Percentiles rank a stretch among this genome's conserved stretches.
Conservation (phyloP, 2,329 filamentous ascomycete genomes). For the Colletotrichum sp. region DNA sequence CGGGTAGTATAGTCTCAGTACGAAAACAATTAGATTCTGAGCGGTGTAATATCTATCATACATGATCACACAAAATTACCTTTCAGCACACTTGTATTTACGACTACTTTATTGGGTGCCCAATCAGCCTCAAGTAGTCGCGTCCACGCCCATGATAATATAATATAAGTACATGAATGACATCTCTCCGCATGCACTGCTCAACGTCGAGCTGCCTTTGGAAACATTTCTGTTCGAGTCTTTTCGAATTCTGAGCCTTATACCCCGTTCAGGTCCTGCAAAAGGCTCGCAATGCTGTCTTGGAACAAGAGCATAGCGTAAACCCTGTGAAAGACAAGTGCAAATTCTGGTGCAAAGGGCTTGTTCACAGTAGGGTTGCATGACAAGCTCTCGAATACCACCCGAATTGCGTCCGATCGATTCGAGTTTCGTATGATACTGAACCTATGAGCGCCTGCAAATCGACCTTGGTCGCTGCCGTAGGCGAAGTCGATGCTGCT, state of each 20-base stretch:
- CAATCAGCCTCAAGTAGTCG: neutral
- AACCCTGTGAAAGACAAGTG: slow-evolving; percentile 27
- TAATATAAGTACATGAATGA: neutral
- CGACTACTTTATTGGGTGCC: no score
- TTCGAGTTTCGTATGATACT: slow-evolving; percentile 24
- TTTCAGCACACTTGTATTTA: no score
- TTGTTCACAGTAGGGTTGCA: slow-evolving; percentile 31
- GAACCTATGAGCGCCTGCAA: slow-evolving; percentile 35
- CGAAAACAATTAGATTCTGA: neutral
- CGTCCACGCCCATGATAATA: neutral
- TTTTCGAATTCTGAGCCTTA: neutral
- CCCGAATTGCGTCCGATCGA: neutral
- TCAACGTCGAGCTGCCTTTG: neutral
- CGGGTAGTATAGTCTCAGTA: neutral
- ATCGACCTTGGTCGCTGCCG: slow-evolving; percentile 27
- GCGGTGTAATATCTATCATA: neutral
- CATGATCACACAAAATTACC: neutral
- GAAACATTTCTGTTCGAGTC: neutral
- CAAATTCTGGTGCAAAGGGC: neutral
- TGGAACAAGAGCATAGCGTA: slow-evolving; percentile 31
- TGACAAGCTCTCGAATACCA: slow-evolving; percentile 26
- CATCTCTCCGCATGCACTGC: neutral
- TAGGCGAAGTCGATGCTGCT: slow-evolving; percentile 35
- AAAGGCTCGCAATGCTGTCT: slow-evolving; percentile 24
- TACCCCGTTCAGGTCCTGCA: neutral